These are phyloP conservation scores for Tilletia caries DNA, from an alignment of 1,284 basidiomycete genomes.

Conservation along the genomic window DNA sequence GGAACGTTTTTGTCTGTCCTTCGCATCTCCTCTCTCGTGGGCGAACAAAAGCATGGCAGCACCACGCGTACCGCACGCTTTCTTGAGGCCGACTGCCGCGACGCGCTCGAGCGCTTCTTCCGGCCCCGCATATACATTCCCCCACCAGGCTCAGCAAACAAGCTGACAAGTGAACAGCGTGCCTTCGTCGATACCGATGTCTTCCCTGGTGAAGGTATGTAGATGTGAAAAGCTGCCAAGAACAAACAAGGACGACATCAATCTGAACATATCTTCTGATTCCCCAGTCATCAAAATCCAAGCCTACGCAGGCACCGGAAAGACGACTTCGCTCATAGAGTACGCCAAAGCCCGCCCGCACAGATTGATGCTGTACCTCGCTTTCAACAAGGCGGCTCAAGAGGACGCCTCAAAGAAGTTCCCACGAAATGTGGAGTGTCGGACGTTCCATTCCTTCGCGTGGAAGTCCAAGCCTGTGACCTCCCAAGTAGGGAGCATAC, in stretches of 20 bases:
- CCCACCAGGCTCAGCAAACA: background rate
- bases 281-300: slow-evolving; percentile 45
- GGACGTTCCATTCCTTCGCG: slow-evolving; percentile 47
- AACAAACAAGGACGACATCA: slow-evolving; percentile 35
- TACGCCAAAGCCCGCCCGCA: slow-evolving; percentile 36
- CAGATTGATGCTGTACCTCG: slow-evolving; percentile 42
- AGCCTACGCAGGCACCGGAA: slow-evolving; percentile 46
- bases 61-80: slow-evolving; percentile 28
- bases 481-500: slow-evolving; percentile 34
- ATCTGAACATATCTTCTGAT: too few species aligned
- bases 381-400: slow-evolving; percentile 47
- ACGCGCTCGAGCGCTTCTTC: slow-evolving; percentile 32
- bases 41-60: slow-evolving; percentile 8
- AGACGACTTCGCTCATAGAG: slow-evolving; percentile 41
- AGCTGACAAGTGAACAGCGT: background rate
- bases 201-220: slow-evolving; percentile 14
- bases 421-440: slow-evolving; percentile 39
- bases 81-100: slow-evolving; percentile 36
- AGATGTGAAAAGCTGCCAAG: slow-evolving; percentile 34
- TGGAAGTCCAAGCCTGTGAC: slow-evolving; percentile 31
- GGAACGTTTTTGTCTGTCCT: slow-evolving; percentile 38
- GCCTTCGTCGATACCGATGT: background rate
- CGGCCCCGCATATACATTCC: slow-evolving; percentile 4
- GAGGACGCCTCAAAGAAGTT: slow-evolving; percentile 33
- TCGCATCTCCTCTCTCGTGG: slow-evolving; percentile 34